phyloP scores from a whole-genome alignment of 495 filamentous ascomycete species.

The Aspergillus steynii region DNA sequence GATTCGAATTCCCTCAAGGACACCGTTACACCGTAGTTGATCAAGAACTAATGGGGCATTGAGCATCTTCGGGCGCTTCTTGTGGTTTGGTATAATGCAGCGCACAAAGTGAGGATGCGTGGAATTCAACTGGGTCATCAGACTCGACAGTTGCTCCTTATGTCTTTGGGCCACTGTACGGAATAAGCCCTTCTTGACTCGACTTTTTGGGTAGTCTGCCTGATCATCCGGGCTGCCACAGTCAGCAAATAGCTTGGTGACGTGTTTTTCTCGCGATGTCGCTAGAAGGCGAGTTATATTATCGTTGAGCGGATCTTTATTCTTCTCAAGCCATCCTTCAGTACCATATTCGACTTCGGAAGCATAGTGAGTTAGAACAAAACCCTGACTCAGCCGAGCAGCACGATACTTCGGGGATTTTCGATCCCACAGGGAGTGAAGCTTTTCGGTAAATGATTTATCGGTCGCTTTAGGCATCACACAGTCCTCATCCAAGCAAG shows the following conservation, averaged over 20 bases:
- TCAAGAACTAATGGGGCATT: slow-evolving; percentile 87
- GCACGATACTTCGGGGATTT: slow-evolving; percentile 92
- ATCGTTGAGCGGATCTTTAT: slow-evolving; percentile 98
- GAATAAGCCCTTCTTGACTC: slow-evolving; percentile 98
- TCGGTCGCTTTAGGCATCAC: slow-evolving; percentile 99
- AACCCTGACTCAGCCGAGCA: slow-evolving; percentile 85
- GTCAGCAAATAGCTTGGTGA: slow-evolving; percentile 84
- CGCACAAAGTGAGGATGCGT: slow-evolving; percentile 99
- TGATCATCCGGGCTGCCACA: slow-evolving; percentile 78
- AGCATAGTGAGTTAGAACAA: slow-evolving; percentile 98
- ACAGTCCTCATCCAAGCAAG: slow-evolving; percentile 95
- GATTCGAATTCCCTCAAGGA: slow-evolving; percentile 96
- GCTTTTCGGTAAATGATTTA: slow-evolving; percentile 94
- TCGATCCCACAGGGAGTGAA: slow-evolving; percentile 93
- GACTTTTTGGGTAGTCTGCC: slow-evolving; percentile 65
- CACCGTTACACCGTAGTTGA: slow-evolving; percentile 96
- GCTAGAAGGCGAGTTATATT: slow-evolving; percentile 89
- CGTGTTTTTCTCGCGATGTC: slow-evolving; percentile 74
- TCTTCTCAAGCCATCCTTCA: slow-evolving; percentile 96
- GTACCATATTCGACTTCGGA: slow-evolving; percentile 97
- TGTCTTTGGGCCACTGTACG: slow-evolving; percentile 95
- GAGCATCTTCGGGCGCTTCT: slow-evolving; percentile 93
- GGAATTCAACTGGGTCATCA: slow-evolving; percentile 94
- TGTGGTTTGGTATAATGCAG: slow-evolving; percentile 98
- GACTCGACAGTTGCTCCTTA: slow-evolving; percentile 91